Evolutionary conservation across 495 filamentous ascomycete species (phyloP), one percentile per base, ranked within the genome.

Genomic region (Penicillium crystallinum): DNA sequence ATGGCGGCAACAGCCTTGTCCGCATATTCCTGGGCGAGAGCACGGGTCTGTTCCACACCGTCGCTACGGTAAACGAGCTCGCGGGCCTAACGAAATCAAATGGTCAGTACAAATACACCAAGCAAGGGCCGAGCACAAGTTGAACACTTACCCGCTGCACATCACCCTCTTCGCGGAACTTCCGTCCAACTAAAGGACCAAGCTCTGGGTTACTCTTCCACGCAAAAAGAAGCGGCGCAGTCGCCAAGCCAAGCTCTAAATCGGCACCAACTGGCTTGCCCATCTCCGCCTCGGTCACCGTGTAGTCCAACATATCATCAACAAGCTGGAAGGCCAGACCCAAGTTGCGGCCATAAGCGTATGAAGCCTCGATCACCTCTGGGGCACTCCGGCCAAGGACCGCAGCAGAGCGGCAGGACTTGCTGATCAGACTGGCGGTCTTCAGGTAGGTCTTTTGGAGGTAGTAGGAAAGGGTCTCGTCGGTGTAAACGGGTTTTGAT

Each of bases 371-470:
- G 2, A 96, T 88, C 14, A 91, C 88, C 57, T 86, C 81, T 1
- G 81, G 79, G 14, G 90, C 81, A 21, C 83, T 80, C 21, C 87
- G 79, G 19, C 95, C 91, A 12, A 98, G 80, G 22, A 98, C 70
- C 5, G 93, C 92, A 2, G 93, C 80, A 1, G 92, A 91, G 37
- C 93, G 82, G 68, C 93, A 97, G 10, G 87, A 91, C 68, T 98
- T 98, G 63, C 88, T 92, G 61, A 98, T 97, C 59, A 98, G 75
- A 59, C 87, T 91, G 17, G 93, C 93, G 4, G 90, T 91, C 76
- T 98, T 98, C 54, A 98, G 79, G 65, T 98, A 98, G 33, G 93
- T 97, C 77, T 98, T 98, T 66, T 97, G 90, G n/a, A 98, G 77
- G 65, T 98, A 98, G 69, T 97, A 97, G 8, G 84, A 77, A 49